These are phyloP conservation scores for Inosperma sp. DNA, from an alignment of 768 basidiomycete genomes.

Conservation along the genomic window DNA sequence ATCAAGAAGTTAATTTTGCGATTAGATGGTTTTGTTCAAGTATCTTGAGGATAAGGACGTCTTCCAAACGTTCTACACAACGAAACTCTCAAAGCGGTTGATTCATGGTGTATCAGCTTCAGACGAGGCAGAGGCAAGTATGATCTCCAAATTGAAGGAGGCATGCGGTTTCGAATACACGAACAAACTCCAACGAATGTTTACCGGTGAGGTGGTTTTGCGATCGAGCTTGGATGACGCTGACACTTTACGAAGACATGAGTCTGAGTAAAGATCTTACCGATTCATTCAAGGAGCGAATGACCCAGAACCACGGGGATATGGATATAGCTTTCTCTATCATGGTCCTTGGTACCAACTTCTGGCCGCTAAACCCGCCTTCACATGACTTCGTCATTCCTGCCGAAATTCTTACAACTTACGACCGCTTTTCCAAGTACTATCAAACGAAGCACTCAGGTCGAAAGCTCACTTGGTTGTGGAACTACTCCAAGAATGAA, in stretches of 20 bases:
- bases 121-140: slow-evolving; percentile 95
- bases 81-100: slow-evolving; percentile 91
- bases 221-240: background rate
- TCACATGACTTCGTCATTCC: slow-evolving; percentile 88
- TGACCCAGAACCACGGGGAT: slow-evolving; percentile 83
- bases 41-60: slow-evolving; percentile 99
- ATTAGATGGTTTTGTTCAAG: slow-evolving; percentile 96
- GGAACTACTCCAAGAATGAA: slow-evolving; percentile 98
- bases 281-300: slow-evolving; percentile 94
- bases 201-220: slow-evolving; percentile 64
- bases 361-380: slow-evolving; percentile 91
- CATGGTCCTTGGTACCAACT: slow-evolving; percentile 94
- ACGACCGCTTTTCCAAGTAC: slow-evolving; percentile 91
- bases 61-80: slow-evolving; percentile 98
- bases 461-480: slow-evolving; percentile 94
- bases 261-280: slow-evolving; percentile 94
- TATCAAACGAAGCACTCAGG: slow-evolving; percentile 95
- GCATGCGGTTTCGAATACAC: slow-evolving; percentile 99
- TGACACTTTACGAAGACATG: slow-evolving; percentile 59
- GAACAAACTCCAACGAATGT: slow-evolving; percentile 97
- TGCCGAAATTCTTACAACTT: slow-evolving; percentile 77
- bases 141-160: slow-evolving; percentile 99
- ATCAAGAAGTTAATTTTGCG: slow-evolving; percentile 24
- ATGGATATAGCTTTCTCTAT: slow-evolving; percentile 89
- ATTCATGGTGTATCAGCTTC: slow-evolving; percentile 92